Base-by-base conservation (phyloP, 805 yeast genomes). In the Starmerella lactis-condensi region DNA sequence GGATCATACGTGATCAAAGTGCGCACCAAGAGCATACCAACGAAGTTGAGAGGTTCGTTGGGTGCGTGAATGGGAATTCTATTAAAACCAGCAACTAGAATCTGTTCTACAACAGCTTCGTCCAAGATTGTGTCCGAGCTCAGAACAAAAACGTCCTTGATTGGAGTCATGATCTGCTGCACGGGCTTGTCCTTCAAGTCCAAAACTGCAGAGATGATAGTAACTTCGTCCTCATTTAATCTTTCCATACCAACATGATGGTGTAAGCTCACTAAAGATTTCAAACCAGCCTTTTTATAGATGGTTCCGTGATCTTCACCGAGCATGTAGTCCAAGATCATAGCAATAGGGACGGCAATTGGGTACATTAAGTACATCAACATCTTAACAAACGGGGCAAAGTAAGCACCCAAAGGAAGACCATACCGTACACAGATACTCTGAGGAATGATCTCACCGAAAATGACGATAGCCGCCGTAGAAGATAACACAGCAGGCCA, bases 291-390 rank as follows among this genome's bases (percentile, higher is more conserved):
- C 53, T 79, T 81, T 51, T 79, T 81, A 58, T 85, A 85, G 24
- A 85, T 69, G 2, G 93, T 82, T 21, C 98, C 96, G 53, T 85
- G 96, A 54, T 81, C 93, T 57, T 85, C 92, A 33, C 98, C 98
- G 22, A 85, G 61, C 22, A 75, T 64, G 46, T 66, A 63, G 54
- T 85, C 98, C 41, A 85, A 63, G 22, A 85, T 59, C 37, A 69
- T 47, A 1, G 95, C 85, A 37, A 75, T 72, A 2, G 98, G 98
- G 47, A 79, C 79, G 1, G 95, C 93, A 26, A 85, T 62, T 0
- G 96, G 96, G 52, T 75, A 82, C 76, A 85, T 69, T 26, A 72
- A 22, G 53, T 83, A 83, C 94, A 85, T 85, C 49, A 85, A 62
- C 2, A 60, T 54, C 26, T 74, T 58, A 13, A 85, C 95, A 55